Evolutionary conservation across 2,329 filamentous ascomycete genomes (phyloP).

Genomic region (Paradendryphiella salina): DNA sequence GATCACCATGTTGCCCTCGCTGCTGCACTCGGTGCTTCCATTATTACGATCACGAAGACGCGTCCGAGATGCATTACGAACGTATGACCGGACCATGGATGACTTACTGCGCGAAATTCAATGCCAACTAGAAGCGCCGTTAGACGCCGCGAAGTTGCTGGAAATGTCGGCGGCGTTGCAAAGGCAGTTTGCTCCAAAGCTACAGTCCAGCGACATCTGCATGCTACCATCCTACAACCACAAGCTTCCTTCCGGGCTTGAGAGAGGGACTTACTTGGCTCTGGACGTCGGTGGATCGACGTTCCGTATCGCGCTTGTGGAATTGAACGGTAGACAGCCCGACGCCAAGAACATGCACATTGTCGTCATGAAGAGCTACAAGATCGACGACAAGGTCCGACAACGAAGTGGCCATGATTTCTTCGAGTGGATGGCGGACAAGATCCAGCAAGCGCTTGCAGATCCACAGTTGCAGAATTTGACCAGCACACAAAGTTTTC

Average conservation of each 20-base stretch:
- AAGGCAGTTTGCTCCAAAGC: slow-evolving; percentile 58
- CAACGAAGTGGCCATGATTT: slow-evolving; percentile 60
- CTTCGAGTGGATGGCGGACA: slow-evolving; percentile 68
- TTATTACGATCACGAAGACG: slow-evolving; percentile 41
- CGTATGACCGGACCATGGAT: slow-evolving; percentile 53
- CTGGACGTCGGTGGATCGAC: slow-evolving; percentile 69
- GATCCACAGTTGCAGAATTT: slow-evolving; percentile 46
- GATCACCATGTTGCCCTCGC: slow-evolving; percentile 48
- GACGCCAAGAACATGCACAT: slow-evolving; percentile 57
- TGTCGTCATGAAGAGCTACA: slow-evolving; percentile 57
- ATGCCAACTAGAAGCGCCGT: slow-evolving; percentile 50
- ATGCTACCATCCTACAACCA: slow-evolving; percentile 70
- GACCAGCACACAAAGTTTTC: slow-evolving; percentile 49
- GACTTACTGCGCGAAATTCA: slow-evolving; percentile 52
- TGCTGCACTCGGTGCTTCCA: slow-evolving; percentile 46
- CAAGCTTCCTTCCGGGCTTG: slow-evolving; percentile 61
- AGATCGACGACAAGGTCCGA: slow-evolving; percentile 61
- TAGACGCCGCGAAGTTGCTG: slow-evolving; percentile 48
- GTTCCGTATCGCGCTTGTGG: slow-evolving; percentile 64
- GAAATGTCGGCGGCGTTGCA: slow-evolving; percentile 52
- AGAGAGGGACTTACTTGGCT: slow-evolving; percentile 63
- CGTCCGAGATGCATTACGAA: slow-evolving; percentile 45
- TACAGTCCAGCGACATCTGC: slow-evolving; percentile 61
- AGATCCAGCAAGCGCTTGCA: slow-evolving; percentile 59
- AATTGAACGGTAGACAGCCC: slow-evolving; percentile 55